phyloP scores from a whole-genome alignment of 2,329 filamentous ascomycete genomes.

The Pyricularia sp. region DNA sequence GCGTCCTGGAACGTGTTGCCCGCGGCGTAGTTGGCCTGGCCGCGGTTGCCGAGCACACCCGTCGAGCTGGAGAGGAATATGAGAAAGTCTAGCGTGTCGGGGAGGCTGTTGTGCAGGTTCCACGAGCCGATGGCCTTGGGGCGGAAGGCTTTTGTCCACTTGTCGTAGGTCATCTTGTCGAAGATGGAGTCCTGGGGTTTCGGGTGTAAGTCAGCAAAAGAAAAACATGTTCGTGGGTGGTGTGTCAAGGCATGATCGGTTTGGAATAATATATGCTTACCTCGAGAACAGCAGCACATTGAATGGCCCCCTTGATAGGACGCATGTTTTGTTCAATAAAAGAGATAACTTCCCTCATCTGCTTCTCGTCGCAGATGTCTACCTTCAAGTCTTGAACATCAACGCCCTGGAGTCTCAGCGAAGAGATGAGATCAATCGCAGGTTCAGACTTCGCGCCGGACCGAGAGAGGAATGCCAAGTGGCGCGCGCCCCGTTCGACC shows the following conservation, averaged over 20 bases:
- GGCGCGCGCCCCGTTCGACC: slow-evolving; percentile 33
- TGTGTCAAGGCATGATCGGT: too few relatives aligned
- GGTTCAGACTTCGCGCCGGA: slow-evolving; percentile 25
- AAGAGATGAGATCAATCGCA: slow-evolving; percentile 21
- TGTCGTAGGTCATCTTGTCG: slow-evolving; percentile 34
- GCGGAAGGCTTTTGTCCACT: slow-evolving; percentile 31
- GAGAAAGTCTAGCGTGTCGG: slow-evolving; percentile 28
- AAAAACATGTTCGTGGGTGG: too few relatives aligned
- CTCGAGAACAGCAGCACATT: slow-evolving; percentile 26
- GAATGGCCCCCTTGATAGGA: slow-evolving; percentile 22
- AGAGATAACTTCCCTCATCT: slow-evolving; percentile 16
- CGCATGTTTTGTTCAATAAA: slow-evolving; percentile 14
- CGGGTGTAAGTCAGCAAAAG: neutral
- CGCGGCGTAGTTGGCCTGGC: slow-evolving; percentile 49
- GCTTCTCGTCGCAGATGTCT: slow-evolving; percentile 30
- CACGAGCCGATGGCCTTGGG: slow-evolving; percentile 42
- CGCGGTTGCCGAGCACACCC: slow-evolving; percentile 46
- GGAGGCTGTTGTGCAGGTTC: slow-evolving; percentile 34
- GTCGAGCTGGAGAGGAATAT: slow-evolving; percentile 46
- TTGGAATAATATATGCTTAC: slow-evolving; percentile 10
- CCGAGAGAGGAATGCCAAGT: slow-evolving; percentile 45
- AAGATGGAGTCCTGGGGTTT: slow-evolving; percentile 33
- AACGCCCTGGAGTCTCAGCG: slow-evolving; percentile 21
- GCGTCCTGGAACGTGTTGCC: slow-evolving; percentile 43
- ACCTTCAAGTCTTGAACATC: slow-evolving; percentile 23